Evolutionary conservation across 2,329 filamentous ascomycete species (phyloP).

Genomic region (Penicillium expansum): DNA sequence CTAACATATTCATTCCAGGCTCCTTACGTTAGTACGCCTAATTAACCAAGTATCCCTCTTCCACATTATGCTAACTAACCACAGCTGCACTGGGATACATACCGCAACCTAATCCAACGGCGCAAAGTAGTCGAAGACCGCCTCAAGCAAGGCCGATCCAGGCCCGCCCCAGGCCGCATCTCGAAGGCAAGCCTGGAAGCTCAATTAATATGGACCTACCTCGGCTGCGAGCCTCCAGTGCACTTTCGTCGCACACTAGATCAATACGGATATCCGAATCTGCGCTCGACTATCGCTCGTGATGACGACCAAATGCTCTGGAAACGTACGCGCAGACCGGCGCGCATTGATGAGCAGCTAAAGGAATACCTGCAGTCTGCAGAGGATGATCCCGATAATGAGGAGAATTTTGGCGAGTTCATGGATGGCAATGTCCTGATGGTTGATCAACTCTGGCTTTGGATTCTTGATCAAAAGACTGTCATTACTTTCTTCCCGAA

Average conservation of each 20-base stretch:
- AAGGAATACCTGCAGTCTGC: conserved; percentile 42
- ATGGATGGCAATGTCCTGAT: conserved; percentile 55
- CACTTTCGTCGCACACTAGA: conserved; percentile 63
- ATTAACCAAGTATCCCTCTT: fast-evolving
- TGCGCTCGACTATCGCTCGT: conserved; percentile 58
- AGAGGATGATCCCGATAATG: conserved; percentile 13
- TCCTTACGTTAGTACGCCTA: conserved; percentile 27
- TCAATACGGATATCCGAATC: conserved; percentile 62
- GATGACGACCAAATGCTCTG: conserved; percentile 68
- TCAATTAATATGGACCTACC: conserved; percentile 62
- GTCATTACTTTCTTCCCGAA: conserved; percentile 36
- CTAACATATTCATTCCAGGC: conserved; percentile 17
- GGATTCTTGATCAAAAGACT: conserved; percentile 39
- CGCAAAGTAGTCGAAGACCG: conserved; percentile 56
- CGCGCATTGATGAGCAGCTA: conserved; percentile 38
- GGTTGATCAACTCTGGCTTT: conserved; percentile 65
- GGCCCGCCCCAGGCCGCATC: conserved; percentile 56
- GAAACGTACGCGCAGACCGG: conserved; percentile 58
- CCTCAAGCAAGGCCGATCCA: conserved; percentile 53
- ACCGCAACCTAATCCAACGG: conserved; percentile 56
- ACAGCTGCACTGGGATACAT: conserved; percentile 63
- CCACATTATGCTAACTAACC: neutral
- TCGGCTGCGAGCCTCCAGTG: conserved; percentile 60
- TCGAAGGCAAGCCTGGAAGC: conserved; percentile 56
- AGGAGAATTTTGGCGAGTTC: conserved; percentile 18